Evolutionary conservation across 73 alveolate genomes (phyloP), one percentile per base, ranked within the genome.

Genomic region (Uronychia binucleata): DNA sequence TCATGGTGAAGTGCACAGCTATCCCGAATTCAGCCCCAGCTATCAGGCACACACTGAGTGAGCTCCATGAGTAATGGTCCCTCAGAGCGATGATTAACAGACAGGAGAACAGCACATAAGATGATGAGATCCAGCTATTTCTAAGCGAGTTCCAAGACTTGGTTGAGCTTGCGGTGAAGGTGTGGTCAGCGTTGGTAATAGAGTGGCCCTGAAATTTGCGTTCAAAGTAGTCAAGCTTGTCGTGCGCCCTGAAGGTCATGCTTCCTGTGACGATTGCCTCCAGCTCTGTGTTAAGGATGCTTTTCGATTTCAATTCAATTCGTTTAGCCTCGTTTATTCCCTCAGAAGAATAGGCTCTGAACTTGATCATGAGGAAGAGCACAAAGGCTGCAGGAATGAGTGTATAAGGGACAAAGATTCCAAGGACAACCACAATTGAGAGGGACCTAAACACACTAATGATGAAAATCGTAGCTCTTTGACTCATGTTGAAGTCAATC

Each of bases 361-460:
- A 13, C 27, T 30, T n/a, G 27, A 29, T 33, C 74, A 60, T 31
- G 0, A 81, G 27, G 26, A 1, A 14, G 25, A 27, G 8, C 13
- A 81, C 28, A 1, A 81, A n/a, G 8, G 30, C 75, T 1, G 33
- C 0, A 0, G 81, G 75, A 19, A 81, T 58, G 1, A 59, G 1
- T 28, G 26, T 58, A 32, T 19, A 59, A 8, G 88, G 88, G 0
- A 59, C 27, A 28, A 28, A 28, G 11, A 88, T 74, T 59, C 78
- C 75, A 31, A 85, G 34, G 34, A 77, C 74, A 33, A 88, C 78
- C 26, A 93, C 81, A 30, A 35, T 74, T 74, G n/a, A n/a, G n/a
- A n/a, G n/a, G n/a, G n/a, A n/a, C n/a, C n/a, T n/a, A n/a, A n/a
- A n/a, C n/a, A n/a, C n/a, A n/a, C n/a, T n/a, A n/a, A n/a, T n/a